Percentiles rank a stretch among this genome's conserved stretches.
Conservation (phyloP, 371 early-diverging fungal species). For the Rhizomucor pusillus region DNA sequence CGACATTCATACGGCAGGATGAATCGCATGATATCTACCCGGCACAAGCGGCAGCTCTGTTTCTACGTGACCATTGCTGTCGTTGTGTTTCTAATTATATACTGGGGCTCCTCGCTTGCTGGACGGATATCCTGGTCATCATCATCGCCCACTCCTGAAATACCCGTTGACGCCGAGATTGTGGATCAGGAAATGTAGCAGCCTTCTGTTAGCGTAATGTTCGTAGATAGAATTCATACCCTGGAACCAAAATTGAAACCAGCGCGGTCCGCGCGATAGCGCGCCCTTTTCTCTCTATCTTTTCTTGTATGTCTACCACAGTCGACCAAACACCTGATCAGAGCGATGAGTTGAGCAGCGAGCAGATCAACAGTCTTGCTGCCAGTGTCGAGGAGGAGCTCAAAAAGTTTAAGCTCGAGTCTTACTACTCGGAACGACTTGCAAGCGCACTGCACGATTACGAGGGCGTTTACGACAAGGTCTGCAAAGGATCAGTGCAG, state of each 20-base stretch:
- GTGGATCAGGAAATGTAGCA: no score
- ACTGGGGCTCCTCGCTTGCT: conserved; percentile 24
- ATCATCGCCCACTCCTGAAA: neutral
- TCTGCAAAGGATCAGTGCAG: conserved; percentile 5
- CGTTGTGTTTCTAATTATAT: conserved; percentile 27
- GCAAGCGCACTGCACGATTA: conserved; percentile 1
- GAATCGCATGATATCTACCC: conserved; percentile 44
- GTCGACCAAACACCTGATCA: no score
- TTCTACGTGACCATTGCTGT: conserved; percentile 31
- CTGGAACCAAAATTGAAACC: no score
- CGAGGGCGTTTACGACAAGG: conserved; percentile 6
- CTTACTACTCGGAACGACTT: conserved; percentile 5
- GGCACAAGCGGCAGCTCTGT: conserved; percentile 43
- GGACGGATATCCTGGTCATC: conserved; percentile 10
- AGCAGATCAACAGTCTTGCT: no score
- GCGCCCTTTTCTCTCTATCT: no score
- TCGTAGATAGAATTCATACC: no score
- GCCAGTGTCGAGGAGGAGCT: neutral
- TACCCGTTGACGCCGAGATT: no score
- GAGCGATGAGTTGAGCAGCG: no score
- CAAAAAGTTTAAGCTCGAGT: neutral
- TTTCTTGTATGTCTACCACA: no score
- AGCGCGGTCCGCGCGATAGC: no score
- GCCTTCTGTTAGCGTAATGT: no score
- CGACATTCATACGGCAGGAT: conserved; percentile 34